Percentiles rank a stretch among this genome's conserved stretches.
Evolutionary conservation across 306 rosid genomes (phyloP).

Genomic region (Alnus rubra): DNA sequence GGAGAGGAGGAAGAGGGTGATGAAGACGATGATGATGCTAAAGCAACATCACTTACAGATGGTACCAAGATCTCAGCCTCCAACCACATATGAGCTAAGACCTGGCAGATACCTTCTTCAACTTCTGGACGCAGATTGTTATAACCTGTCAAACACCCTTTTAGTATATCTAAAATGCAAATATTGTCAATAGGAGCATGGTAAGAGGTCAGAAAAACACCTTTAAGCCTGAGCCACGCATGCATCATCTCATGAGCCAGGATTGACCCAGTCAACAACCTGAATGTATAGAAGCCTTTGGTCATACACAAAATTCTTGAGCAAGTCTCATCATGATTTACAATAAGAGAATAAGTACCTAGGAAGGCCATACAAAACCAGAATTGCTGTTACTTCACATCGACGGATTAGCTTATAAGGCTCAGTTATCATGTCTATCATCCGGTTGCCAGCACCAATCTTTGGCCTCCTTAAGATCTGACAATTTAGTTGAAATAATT

Average conservation of each 20-base stretch:
- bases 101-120: conserved; percentile 99
- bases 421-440: conserved; percentile 87
- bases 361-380: conserved; percentile 92
- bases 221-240: conserved; percentile 98
- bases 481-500: conserved; percentile 9
- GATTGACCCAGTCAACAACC: conserved; percentile 93
- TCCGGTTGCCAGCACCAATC: conserved; percentile 74
- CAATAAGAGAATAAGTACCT: conserved; percentile 51
- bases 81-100: conserved; percentile 95
- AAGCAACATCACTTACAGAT: conserved; percentile 48
- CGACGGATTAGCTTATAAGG: conserved; percentile 75
- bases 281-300: conserved; percentile 34
- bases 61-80: conserved; percentile 72
- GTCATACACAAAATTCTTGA: conserved; percentile 24
- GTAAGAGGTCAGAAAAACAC: conserved; percentile 40
- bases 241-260: conserved; percentile 99
- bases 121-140: conserved; percentile 86
- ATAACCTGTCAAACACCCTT: conserved; percentile 58
- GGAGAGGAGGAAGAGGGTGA: conserved; percentile 47
- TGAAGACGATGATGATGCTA: conserved; percentile 45
- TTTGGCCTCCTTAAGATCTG: conserved; percentile 85
- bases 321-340: not conserved
- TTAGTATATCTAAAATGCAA: not conserved
- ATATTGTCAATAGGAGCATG: not conserved
- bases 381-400: conserved; percentile 97